Percentiles rank a stretch among this genome's conserved stretches.
phyloP scores from a whole-genome alignment of 2,329 filamentous ascomycete species.

The Blumeria hordei region DNA sequence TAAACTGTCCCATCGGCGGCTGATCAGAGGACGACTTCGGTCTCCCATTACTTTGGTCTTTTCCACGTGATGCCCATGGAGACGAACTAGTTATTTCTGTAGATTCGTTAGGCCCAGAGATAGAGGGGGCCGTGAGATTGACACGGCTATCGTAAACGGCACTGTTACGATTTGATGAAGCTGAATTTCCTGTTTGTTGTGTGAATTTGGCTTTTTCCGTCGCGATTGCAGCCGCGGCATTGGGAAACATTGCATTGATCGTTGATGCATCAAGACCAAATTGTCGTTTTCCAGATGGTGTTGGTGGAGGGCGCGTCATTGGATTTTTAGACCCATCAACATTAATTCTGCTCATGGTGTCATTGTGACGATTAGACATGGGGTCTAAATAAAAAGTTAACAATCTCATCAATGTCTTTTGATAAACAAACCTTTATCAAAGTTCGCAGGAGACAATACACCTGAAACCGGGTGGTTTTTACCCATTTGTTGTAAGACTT shows the following conservation, averaged over 20 bases:
- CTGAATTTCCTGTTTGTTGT: slow-evolving; percentile 74
- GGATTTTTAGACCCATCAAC: slow-evolving; percentile 75
- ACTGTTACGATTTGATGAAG: slow-evolving; percentile 84
- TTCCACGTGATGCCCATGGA: slow-evolving; percentile 45
- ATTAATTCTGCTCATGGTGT: slow-evolving; percentile 88
- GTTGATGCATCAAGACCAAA: slow-evolving; percentile 82
- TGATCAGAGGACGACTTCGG: slow-evolving; percentile 64
- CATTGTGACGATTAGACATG: slow-evolving; percentile 86
- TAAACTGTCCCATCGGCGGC: slow-evolving; percentile 82
- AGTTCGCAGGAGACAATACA: slow-evolving; percentile 79
- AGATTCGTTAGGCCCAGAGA: slow-evolving; percentile 42
- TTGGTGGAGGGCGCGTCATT: slow-evolving; percentile 54
- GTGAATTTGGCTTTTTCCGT: slow-evolving; percentile 96
- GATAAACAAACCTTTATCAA: slow-evolving; percentile 58
- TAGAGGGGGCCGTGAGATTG: slow-evolving; percentile 50
- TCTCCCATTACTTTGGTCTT: slow-evolving; percentile 26
- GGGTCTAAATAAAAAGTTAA: slow-evolving; percentile 35
- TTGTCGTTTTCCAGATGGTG: slow-evolving; percentile 64
- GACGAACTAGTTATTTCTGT: slow-evolving; percentile 36
- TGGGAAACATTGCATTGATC: slow-evolving; percentile 97
- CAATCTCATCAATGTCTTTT: neutral
- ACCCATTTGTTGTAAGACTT: slow-evolving; percentile 96
- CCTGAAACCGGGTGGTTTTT: slow-evolving; percentile 96
- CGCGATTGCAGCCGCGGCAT: slow-evolving; percentile 92
- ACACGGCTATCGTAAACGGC: slow-evolving; percentile 47